Percentiles rank a stretch among this genome's conserved stretches.
These are phyloP conservation scores for Solanum sejunctum DNA, from an alignment of 257 asterid species.

Conservation along the genomic window DNA sequence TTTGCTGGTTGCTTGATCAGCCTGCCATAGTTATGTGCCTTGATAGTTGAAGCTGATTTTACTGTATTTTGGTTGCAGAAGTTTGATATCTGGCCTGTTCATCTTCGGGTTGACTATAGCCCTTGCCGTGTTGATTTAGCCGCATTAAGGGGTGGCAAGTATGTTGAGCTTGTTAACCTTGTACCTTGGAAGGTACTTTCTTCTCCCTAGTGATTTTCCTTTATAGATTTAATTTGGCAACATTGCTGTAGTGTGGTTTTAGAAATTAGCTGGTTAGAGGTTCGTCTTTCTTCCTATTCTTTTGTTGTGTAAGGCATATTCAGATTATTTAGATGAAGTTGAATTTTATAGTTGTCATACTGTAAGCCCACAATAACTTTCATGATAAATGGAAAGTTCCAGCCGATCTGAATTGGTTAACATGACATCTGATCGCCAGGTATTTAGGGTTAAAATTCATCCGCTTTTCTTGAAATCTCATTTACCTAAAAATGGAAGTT, in stretches of 20 bases:
- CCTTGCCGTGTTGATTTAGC: slow-evolving; percentile 88
- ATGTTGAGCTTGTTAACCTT: slow-evolving; percentile 91
- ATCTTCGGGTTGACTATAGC: slow-evolving; percentile 81
- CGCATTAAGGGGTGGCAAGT: slow-evolving; percentile 89
- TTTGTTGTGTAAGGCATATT: not conserved
- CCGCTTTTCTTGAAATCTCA: not conserved
- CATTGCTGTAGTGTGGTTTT: not conserved
- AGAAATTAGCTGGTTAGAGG: not conserved
- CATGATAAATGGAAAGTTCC: not conserved
- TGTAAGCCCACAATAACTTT: not conserved
- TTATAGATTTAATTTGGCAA: not conserved
- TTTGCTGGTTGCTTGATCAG: not conserved
- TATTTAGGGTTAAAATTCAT: not conserved
- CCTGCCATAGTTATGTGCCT: not conserved
- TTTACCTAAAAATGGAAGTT: not conserved
- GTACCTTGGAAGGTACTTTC: slow-evolving; percentile 93
- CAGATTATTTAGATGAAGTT: not conserved
- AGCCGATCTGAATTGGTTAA: not conserved
- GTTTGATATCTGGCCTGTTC: slow-evolving; percentile 77
- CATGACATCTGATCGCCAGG: not conserved
- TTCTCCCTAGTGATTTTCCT: not conserved
- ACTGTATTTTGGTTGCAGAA: slow-evolving; percentile 46
- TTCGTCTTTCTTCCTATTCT: not conserved
- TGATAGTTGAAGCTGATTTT: slow-evolving; percentile 5
- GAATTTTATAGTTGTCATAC: not conserved